Base-by-base conservation (phyloP, 768 basidiomycete species). In the Russula abietina region DNA sequence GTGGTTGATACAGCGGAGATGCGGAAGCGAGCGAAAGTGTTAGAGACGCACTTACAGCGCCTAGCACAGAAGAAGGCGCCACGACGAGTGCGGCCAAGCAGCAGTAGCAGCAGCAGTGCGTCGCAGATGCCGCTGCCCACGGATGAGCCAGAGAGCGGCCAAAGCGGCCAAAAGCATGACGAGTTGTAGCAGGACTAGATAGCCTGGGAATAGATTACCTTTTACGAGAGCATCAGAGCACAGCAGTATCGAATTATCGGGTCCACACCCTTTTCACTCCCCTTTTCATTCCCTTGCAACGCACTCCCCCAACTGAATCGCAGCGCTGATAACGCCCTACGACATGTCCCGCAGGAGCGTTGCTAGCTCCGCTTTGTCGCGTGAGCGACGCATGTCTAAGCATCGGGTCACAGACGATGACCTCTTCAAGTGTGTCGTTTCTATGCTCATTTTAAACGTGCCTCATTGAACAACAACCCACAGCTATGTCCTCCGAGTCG, bases 1-100 rank as follows among this genome's bases (percentile, higher is more conserved):
- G 88, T 88, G n/a, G 83, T 98, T 36, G 81, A 86, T 74, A 89
- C 88, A 55, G 82, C 76, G 68, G 94, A 98, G 75, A 86, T 98
- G 84, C 88, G 87, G 75, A 85, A 85, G 59, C 80, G 88, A 60
- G 89, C 89, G 30, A 89, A 88, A 80, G 81, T 81, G 49, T 76
- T 97, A 39, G 93, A 96, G 79, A 82, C 77, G 55, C 86, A 86
- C 53, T 70, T 91, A 73, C 83, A 84, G 72, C 85, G 79, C 71
- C 69, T 92, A 62, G 80, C 80, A 68, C 88, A 78, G 77, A 79
- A 87, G 73, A 90, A 84, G 76, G 76, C 79, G 49, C 85, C 88
- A 2, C 88, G 87, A 2, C 88, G 87, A 73, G 71, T 75, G 59
- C 83, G 78, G 76, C 86, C 85, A 52, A 80, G 46, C 30, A 52